Evolutionary conservation across 352 stramenopile species (phyloP).

Genomic region (Thalassiosira exigua): DNA sequence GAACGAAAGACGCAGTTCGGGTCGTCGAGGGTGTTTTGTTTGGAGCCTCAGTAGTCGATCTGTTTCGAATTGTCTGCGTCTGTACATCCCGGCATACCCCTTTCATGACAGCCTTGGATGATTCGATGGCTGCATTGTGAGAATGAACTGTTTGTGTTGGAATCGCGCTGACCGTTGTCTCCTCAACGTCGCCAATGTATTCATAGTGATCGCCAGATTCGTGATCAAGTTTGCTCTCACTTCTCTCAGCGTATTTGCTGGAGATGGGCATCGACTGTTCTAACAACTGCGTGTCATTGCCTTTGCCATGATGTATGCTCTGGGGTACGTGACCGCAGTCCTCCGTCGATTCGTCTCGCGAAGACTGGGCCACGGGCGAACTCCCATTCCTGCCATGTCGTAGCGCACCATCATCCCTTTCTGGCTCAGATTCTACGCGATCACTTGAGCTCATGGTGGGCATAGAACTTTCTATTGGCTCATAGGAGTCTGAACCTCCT

Average conservation of each 20-base stretch:
- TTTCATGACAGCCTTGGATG: background rate
- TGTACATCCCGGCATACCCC: background rate
- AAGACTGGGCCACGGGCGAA: background rate
- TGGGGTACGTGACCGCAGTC: background rate
- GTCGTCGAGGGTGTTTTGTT: background rate
- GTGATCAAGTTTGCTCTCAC: background rate
- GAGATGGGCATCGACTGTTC: background rate
- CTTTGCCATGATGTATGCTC: background rate
- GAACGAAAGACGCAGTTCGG: slow-evolving; percentile 1
- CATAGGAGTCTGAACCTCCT: background rate
- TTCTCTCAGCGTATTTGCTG: background rate
- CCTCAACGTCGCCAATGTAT: slow-evolving; percentile 4
- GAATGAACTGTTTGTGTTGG: too few species aligned
- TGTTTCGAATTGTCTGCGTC: background rate
- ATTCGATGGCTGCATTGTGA: too few species aligned
- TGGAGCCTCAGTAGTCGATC: background rate
- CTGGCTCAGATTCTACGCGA: background rate
- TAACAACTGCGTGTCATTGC: background rate
- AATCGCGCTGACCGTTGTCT: too few species aligned
- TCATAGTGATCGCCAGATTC: slow-evolving; percentile 6
- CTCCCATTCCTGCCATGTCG: background rate
- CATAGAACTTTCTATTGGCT: background rate
- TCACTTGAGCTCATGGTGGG: background rate
- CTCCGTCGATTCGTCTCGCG: background rate
- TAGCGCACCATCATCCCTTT: background rate